Percentiles rank a stretch among this genome's conserved stretches.
Conservation (phyloP, 2,329 filamentous ascomycete genomes). For the Beauveria bassiana region DNA sequence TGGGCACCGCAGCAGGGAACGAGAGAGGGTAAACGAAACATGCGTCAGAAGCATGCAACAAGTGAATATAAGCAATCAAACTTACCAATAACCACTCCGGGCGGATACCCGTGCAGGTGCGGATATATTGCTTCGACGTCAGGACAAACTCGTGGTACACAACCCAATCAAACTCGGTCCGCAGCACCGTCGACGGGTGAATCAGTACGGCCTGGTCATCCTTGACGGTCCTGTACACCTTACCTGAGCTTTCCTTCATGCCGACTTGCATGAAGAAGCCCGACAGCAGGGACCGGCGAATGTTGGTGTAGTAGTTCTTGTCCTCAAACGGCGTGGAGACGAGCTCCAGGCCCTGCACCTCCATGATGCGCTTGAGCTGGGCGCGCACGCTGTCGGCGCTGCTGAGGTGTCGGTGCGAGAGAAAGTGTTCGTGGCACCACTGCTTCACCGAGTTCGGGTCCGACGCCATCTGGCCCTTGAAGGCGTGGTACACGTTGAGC, state of each 20-base stretch:
- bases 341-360: conserved; percentile 78
- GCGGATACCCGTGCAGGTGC: conserved; percentile 84
- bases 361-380: conserved; percentile 95
- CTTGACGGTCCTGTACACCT: conserved; percentile 92
- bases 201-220: conserved; percentile 90
- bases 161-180: conserved; percentile 89
- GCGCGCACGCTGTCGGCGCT: conserved; percentile 90
- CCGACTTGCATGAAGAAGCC: conserved; percentile 99
- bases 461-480: conserved; percentile 60
- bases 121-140: conserved; percentile 95
- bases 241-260: conserved; percentile 81
- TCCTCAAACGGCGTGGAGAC: conserved; percentile 85
- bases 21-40: background rate
- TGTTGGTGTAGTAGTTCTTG: conserved; percentile 98
- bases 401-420: conserved; percentile 79
- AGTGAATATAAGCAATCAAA: conserved; percentile 1
- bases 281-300: conserved; percentile 80
- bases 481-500: conserved; percentile 96
- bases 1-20: background rate
- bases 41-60: background rate
- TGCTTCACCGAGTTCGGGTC: conserved; percentile 66
- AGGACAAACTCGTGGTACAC: conserved; percentile 98
- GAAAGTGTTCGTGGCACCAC: conserved; percentile 97
- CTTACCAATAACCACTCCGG: conserved; percentile 90
- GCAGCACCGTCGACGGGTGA: conserved; percentile 86